A percentile compares a stretch with the other conserved stretches of the same genome.
phyloP scores from a whole-genome alignment of 148 eudicot genomes.

The Rhododendron ferrugineum region DNA sequence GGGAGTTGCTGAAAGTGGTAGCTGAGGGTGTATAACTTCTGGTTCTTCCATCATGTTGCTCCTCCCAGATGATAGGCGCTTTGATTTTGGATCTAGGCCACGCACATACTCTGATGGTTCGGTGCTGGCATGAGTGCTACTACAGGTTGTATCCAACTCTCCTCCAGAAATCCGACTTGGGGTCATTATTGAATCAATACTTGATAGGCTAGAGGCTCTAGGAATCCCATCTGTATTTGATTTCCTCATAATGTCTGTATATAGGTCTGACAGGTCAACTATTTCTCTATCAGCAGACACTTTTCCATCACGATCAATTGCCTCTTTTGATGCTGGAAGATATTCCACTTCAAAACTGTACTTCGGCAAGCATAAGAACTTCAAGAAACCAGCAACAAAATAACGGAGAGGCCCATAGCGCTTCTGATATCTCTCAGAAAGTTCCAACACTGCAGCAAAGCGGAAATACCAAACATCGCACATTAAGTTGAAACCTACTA shows the following conservation, averaged over 20 bases:
- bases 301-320: slow-evolving; percentile 41
- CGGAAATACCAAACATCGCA: background rate
- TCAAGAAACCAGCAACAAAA: slow-evolving; percentile 92
- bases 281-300: slow-evolving; percentile 47
- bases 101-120: slow-evolving; percentile 98
- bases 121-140: slow-evolving; percentile 67
- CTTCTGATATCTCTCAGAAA: slow-evolving; percentile 92
- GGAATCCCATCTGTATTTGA: slow-evolving; percentile 79
- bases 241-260: slow-evolving; percentile 80
- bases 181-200: slow-evolving; percentile 95
- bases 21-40: slow-evolving; percentile 90
- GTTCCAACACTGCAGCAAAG: slow-evolving; percentile 77
- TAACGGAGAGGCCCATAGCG: slow-evolving; percentile 96
- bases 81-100: slow-evolving; percentile 76
- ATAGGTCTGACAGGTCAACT: slow-evolving; percentile 84
- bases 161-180: slow-evolving; percentile 73
- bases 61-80: slow-evolving; percentile 79
- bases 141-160: slow-evolving; percentile 71
- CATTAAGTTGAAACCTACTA: background rate
- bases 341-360: slow-evolving; percentile 84
- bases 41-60: slow-evolving; percentile 66
- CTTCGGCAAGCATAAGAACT: slow-evolving; percentile 86
- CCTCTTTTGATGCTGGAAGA: slow-evolving; percentile 58
- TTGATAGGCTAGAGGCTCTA: slow-evolving; percentile 88
- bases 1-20: slow-evolving; percentile 68